Evolutionary conservation across 2,329 filamentous ascomycete genomes (phyloP).

Genomic region (Aspergillus fijiensis): DNA sequence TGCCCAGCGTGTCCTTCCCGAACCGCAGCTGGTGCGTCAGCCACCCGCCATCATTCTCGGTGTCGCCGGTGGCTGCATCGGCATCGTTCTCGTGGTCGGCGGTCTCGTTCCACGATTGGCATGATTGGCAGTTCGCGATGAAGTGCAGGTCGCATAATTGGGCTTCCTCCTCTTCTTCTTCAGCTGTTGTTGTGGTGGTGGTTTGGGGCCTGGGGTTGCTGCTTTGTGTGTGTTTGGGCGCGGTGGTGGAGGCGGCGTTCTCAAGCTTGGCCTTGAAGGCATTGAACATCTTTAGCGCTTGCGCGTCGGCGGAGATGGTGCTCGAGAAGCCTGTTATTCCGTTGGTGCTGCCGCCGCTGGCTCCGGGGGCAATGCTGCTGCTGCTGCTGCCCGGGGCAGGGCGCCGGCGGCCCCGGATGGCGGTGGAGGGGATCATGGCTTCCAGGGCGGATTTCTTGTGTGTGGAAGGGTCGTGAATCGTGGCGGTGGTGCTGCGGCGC

Average conservation of each 20-base stretch:
- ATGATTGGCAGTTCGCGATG: conserved; percentile 92
- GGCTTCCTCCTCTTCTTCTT: conserved; percentile 68
- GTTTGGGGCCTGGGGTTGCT: background rate
- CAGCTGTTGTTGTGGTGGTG: conserved; percentile 2
- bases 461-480: conserved; percentile 12
- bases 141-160: conserved; percentile 90
- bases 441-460: conserved; percentile 49
- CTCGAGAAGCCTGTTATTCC: conserved; percentile 50
- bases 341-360: conserved; percentile 44
- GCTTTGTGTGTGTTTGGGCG: conserved; percentile 13
- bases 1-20: conserved; percentile 84
- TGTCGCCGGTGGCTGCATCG: conserved; percentile 45
- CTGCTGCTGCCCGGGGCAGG: conserved; percentile 35
- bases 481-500: conserved; percentile 41
- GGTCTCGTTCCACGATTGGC: conserved; percentile 71
- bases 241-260: conserved; percentile 28
- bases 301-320: conserved; percentile 57
- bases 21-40: conserved; percentile 84
- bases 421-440: conserved; percentile 49
- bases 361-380: conserved; percentile 54
- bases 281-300: conserved; percentile 68
- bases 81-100: background rate
- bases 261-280: conserved; percentile 79
- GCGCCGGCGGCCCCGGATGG: conserved; percentile 48
- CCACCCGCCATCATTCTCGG: conserved; percentile 64